phyloP scores from a whole-genome alignment of 768 basidiomycete genomes.

The Lentinula guzmanii region DNA sequence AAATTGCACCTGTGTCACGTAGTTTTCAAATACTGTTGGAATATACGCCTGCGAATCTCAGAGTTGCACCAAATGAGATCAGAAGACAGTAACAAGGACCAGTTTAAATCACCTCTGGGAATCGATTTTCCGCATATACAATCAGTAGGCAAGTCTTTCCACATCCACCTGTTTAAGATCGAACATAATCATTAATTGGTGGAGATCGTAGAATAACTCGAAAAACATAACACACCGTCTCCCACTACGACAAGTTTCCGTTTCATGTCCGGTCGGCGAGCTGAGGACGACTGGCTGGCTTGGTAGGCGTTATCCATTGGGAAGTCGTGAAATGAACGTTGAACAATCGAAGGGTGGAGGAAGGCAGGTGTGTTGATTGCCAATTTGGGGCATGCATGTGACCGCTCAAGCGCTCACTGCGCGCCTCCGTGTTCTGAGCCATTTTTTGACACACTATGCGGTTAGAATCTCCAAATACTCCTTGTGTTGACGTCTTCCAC shows the following conservation, averaged over 20 bases:
- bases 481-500: too few species aligned
- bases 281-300: not conserved
- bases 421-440: too few species aligned
- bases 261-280: conserved; percentile 69
- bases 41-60: conserved; percentile 66
- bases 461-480: too few species aligned
- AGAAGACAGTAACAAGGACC: not conserved
- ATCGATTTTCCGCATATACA: conserved; percentile 94
- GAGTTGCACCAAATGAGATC: conserved; percentile 1
- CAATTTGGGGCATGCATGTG: not conserved
- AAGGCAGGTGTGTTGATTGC: not conserved
- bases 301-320: conserved; percentile 3
- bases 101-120: conserved; percentile 70
- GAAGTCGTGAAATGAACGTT: not conserved
- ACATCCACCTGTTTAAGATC: conserved; percentile 56
- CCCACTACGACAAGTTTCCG: conserved; percentile 86
- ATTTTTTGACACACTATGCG: too few species aligned
- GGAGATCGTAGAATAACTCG: not conserved
- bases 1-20: conserved; percentile 80
- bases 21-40: conserved; percentile 93
- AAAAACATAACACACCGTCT: conserved; percentile 51
- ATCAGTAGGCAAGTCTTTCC: conserved; percentile 95
- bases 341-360: not conserved
- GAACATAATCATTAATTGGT: not conserved
- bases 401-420: not conserved